Conservation (phyloP, 108 stramenopile genomes). For the Thalassiosira profunda region DNA sequence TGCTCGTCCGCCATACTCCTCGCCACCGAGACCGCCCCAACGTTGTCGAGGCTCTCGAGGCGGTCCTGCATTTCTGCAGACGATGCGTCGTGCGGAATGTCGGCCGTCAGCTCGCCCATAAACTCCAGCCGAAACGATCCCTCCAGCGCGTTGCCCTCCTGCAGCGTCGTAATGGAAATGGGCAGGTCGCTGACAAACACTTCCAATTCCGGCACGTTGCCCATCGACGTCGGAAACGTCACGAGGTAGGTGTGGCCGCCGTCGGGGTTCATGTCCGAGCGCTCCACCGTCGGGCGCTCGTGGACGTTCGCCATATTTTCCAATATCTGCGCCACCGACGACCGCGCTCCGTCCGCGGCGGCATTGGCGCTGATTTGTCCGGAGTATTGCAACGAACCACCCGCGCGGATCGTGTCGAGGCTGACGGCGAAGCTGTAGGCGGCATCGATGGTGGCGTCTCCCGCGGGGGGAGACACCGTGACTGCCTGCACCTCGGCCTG, state of each 20-base stretch:
- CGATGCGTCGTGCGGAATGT: slow-evolving; percentile 66
- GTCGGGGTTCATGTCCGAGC: slow-evolving; percentile 42
- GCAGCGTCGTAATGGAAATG: slow-evolving; percentile 54
- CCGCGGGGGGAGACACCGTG: slow-evolving; percentile 50
- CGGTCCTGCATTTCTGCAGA: slow-evolving; percentile 51
- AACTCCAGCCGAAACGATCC: slow-evolving; percentile 75
- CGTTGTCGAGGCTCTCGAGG: slow-evolving; percentile 53
- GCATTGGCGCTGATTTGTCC: slow-evolving; percentile 68
- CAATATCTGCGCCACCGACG: slow-evolving; percentile 57
- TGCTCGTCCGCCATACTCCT: slow-evolving; percentile 55
- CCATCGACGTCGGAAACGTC: slow-evolving; percentile 70
- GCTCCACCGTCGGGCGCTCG: slow-evolving; percentile 41
- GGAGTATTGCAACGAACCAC: slow-evolving; percentile 64
- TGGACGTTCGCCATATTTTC: slow-evolving; percentile 66
- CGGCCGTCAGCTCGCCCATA: slow-evolving; percentile 66
- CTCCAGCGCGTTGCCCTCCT: slow-evolving; percentile 73
- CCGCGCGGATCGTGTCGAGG: slow-evolving; percentile 52
- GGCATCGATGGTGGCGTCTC: slow-evolving; percentile 46
- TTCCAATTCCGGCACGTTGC: slow-evolving; percentile 73
- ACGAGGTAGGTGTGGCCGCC: slow-evolving; percentile 72
- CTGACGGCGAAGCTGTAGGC: slow-evolving; percentile 59
- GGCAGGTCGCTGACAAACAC: slow-evolving; percentile 61
- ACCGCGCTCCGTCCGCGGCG: slow-evolving; percentile 38
- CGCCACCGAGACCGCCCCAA: slow-evolving; percentile 66
- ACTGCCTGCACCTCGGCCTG: slow-evolving; percentile 76